These are phyloP conservation scores for Tirmania nivea DNA, from an alignment of 495 filamentous ascomycete genomes.

Conservation along the genomic window DNA sequence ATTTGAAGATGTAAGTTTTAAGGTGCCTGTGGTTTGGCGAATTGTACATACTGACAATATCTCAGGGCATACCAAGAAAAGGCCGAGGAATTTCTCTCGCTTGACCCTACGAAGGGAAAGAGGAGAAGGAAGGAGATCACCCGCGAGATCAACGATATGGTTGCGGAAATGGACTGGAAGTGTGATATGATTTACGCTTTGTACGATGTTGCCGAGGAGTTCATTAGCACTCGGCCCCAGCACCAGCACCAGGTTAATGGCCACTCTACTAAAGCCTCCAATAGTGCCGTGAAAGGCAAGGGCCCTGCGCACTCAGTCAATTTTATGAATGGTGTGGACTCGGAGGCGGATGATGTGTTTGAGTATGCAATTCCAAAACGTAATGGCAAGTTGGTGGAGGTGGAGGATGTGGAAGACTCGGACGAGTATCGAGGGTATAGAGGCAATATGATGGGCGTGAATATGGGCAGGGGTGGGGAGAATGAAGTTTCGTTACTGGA, in stretches of 20 bases:
- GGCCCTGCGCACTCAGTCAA: background rate
- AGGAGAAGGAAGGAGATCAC: constrained; percentile 43
- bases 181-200: constrained; percentile 74
- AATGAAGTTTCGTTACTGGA: background rate
- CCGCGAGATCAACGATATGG: constrained; percentile 39
- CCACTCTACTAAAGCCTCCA: background rate
- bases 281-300: background rate
- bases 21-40: too few relatives aligned
- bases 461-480: background rate
- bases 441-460: background rate
- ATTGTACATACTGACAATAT: background rate
- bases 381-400: background rate
- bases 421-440: background rate
- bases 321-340: background rate
- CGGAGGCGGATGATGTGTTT: background rate
- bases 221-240: constrained; percentile 3
- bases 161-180: constrained; percentile 49
- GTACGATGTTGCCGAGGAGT: constrained; percentile 68
- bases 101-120: constrained; percentile 47
- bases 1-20: constrained; percentile 45
- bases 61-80: constrained; percentile 14
- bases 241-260: background rate
- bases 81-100: constrained; percentile 26
- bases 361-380: background rate
- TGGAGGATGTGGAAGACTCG: background rate